A percentile compares a stretch with the other conserved stretches of the same genome.
Conservation (phyloP, 208 protist genomes). For the Trypanosoma congolense region DNA sequence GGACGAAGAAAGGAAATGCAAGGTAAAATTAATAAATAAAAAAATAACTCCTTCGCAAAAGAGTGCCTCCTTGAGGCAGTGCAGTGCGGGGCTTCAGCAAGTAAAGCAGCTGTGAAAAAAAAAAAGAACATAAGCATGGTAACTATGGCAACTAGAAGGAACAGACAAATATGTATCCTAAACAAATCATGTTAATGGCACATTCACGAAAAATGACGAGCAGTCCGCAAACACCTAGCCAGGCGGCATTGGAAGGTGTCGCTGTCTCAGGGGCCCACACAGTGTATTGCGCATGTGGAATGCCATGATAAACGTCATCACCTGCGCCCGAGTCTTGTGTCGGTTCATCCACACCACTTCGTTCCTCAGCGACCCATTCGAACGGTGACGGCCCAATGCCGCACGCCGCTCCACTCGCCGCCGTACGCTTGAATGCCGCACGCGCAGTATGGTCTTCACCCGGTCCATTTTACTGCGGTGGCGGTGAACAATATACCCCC, state of each 20-base stretch:
- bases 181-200: conserved; percentile 5
- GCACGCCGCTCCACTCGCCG: conserved; percentile 7
- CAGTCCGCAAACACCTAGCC: not conserved
- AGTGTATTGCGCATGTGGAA: conserved; percentile 23
- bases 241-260: conserved; percentile 4
- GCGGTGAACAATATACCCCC: conserved; percentile 18
- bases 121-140: too few relatives aligned
- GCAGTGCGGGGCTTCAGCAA: too few relatives aligned
- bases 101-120: too few relatives aligned
- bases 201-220: not conserved
- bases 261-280: conserved; percentile 20
- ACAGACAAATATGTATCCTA: conserved; percentile 5
- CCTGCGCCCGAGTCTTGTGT: conserved; percentile 22
- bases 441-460: conserved; percentile 6
- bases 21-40: too few relatives aligned
- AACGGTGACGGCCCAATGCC: not conserved
- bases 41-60: too few relatives aligned
- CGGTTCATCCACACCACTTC: conserved; percentile 21
- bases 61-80: too few relatives aligned
- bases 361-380: conserved; percentile 1
- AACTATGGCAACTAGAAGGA: too few relatives aligned
- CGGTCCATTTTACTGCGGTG: conserved; percentile 12
- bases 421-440: conserved; percentile 6
- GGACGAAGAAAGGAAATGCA: too few relatives aligned
- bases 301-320: conserved; percentile 18